These are phyloP conservation scores for Neurospora pannonica DNA, from an alignment of 495 filamentous ascomycete genomes.

Conservation along the genomic window DNA sequence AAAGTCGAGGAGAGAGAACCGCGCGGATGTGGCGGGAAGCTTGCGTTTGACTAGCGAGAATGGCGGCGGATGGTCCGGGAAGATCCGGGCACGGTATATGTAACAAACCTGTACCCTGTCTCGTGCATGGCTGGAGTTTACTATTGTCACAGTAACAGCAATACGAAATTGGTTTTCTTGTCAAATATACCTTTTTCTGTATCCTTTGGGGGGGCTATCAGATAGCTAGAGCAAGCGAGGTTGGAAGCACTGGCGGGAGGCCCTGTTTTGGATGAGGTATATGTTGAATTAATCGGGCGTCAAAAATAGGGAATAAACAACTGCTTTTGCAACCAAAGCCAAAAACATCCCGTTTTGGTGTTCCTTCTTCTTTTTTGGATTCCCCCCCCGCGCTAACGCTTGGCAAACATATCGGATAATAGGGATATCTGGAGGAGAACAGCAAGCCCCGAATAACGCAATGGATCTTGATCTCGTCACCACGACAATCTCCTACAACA, in stretches of 20 bases:
- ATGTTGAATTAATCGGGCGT: neutral
- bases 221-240: neutral
- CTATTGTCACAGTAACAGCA: conserved; percentile 22
- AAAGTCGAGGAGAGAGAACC: neutral
- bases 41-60: neutral
- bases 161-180: conserved; percentile 12
- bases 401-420: neutral
- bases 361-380: neutral
- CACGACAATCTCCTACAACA: neutral
- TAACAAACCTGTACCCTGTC: conserved; percentile 26
- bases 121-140: conserved; percentile 27
- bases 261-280: neutral
- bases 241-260: conserved; percentile 1
- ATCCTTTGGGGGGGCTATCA: neutral
- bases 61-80: neutral
- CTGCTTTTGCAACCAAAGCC: neutral
- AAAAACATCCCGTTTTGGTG: neutral
- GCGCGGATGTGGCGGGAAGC: neutral
- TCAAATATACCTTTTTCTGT: conserved; percentile 3
- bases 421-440: neutral
- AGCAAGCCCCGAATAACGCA: neutral
- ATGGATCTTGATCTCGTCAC: neutral
- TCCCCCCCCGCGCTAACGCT: neutral
- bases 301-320: neutral
- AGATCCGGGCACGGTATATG: conserved; percentile 11